These are phyloP conservation scores for Coemansia sp. DNA, from an alignment of 192 early-diverging fungal species.

Conservation along the genomic window DNA sequence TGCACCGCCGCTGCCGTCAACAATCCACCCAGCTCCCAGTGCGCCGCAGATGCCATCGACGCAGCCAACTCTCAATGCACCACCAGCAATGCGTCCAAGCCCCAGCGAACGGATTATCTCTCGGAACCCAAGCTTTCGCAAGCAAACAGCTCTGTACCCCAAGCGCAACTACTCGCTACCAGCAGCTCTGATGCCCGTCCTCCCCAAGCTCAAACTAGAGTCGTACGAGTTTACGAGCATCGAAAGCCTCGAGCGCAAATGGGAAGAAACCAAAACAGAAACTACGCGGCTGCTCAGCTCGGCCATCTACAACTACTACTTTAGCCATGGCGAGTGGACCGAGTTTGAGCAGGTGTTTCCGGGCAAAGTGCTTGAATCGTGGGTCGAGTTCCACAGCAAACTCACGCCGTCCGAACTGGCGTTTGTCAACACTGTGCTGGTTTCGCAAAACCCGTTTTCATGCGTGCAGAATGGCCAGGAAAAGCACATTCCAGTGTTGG, in stretches of 20 bases:
- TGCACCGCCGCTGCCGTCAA: neutral
- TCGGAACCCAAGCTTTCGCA: neutral
- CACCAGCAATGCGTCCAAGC: neutral
- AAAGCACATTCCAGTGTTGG: constrained; percentile 42
- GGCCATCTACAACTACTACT: constrained; percentile 54
- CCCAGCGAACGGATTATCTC: neutral
- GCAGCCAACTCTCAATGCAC: neutral
- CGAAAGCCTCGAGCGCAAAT: constrained; percentile 49
- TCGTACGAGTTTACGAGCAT: constrained; percentile 51
- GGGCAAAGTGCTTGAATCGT: constrained; percentile 32
- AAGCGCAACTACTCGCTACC: constrained; percentile 53
- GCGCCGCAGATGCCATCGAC: neutral
- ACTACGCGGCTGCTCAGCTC: constrained; percentile 49
- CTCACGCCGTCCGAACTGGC: constrained; percentile 32
- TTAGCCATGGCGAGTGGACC: constrained; percentile 49
- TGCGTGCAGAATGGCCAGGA: constrained; percentile 20
- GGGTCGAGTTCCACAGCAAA: constrained; percentile 44
- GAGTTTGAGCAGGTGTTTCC: constrained; percentile 53
- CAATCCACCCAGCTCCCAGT: neutral
- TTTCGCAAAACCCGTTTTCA: constrained; percentile 51
- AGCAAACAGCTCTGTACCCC: constrained; percentile 2
- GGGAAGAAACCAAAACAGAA: constrained; percentile 47
- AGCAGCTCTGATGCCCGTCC: constrained; percentile 19
- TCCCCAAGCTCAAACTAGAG: constrained; percentile 26
- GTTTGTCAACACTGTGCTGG: constrained; percentile 41